Base-by-base conservation (phyloP, 2,329 filamentous ascomycete species). In the Colletotrichum coccodes region DNA sequence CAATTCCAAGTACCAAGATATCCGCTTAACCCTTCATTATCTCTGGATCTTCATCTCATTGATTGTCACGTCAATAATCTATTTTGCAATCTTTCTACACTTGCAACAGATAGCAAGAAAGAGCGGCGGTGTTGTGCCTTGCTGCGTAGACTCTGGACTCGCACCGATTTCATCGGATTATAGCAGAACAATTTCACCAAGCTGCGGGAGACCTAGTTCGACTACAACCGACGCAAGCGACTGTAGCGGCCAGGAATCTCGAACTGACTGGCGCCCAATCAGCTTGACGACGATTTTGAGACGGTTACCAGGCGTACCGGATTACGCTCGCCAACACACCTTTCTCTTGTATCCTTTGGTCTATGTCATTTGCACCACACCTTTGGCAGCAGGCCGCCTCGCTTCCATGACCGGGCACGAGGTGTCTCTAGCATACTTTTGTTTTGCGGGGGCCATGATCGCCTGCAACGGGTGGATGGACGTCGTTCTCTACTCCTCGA, bases 321-420 rank as follows among this genome's bases (percentile, higher is more conserved):
- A 64, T 14, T 78, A 75, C 1, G 75, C 77, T 2, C 80, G 79
- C 68, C 84, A 86, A 68, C 84, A 84, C 6, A 83, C 87, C 9
- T 89, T 92, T 70, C 88, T 92, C 34, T 82, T 91, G 8, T 93
- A 93, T 69, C 91, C 91, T 0, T 74, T 91, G 71, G 90, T 92
- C 71, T 93, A 93, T 75, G 84, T 92, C 7, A 73, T 91, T n/a
- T 91, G 91, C 75, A 93, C 91, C 0, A 83, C 90, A 0, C 91
- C 91, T 0, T 82, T 93, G 0, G 90, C 90, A 5, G 83, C 87
- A 0, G 89, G 90, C 16, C 87, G 91, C 68, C 89, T 92, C 74
- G 85, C 86, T 18, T 85, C 85, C 23, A 91, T 92, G 86, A 84
- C 86, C 0, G 86, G 87, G 1, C 78, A 81, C 11, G 57, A 79